Conservation (phyloP, 805 yeast species). For the Isabelozyma gotoi region DNA sequence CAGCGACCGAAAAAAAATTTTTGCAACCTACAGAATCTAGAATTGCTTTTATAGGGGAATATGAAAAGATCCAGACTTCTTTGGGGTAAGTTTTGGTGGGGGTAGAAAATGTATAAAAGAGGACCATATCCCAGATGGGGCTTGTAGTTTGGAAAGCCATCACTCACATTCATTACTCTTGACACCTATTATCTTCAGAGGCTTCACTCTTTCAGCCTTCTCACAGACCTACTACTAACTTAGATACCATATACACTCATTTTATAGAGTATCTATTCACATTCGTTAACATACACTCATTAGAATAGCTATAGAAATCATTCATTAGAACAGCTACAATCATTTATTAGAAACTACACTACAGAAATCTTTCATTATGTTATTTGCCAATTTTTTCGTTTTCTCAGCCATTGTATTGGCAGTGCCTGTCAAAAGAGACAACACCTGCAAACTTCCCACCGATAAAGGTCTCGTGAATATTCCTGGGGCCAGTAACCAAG, state of each 20-base stretch:
- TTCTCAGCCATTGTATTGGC: constrained; percentile 15
- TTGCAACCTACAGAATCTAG: not conserved
- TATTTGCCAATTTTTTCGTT: constrained; percentile 8
- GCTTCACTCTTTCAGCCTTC: not conserved
- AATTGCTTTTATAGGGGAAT: not conserved
- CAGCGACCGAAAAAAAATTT: not conserved
- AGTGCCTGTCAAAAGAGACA: constrained; percentile 24
- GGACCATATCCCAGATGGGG: not conserved
- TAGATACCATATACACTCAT: not conserved
- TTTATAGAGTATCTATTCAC: no score
- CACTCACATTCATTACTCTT: no score
- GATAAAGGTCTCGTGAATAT: constrained; percentile 69
- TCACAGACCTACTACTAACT: no score
- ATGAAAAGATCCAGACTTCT: not conserved
- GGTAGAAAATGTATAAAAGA: not conserved
- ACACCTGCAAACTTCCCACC: constrained; percentile 68
- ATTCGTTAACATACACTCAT: no score
- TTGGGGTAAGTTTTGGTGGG: not conserved
- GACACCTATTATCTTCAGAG: not conserved
- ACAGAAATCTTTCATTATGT: constrained; percentile 1
- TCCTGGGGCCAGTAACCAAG: constrained; percentile 61
- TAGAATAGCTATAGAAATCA: no score
- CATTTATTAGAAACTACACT: no score
- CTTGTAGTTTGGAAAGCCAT: not conserved
- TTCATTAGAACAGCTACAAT: no score